Evolutionary conservation across 805 yeast species (phyloP), one percentile per base, ranked within the genome.

Genomic region (Starmera dryadoides): DNA sequence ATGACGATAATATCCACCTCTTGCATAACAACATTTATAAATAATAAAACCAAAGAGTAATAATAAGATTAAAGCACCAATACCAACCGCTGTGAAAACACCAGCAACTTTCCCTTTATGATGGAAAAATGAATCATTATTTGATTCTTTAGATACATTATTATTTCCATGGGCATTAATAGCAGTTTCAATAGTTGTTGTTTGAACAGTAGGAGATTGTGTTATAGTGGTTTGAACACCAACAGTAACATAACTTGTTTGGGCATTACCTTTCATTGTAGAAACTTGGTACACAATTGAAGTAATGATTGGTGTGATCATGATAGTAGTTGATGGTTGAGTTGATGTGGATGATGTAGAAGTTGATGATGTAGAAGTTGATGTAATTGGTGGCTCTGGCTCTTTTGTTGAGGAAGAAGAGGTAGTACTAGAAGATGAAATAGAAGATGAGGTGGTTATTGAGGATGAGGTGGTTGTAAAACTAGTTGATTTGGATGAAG

Each of bases 51-150:
- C 43, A 44, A 81, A 43, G 0, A 68, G 57, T 0, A 62, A 48
- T 0, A 81, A 33, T 1, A 79, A 35, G 1, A 68, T 68, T 0
- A 75, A 49, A 1, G 62, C 73, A 1, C 80, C 79, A 1, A 86
- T 49, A 1, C 89, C 95, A 15, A 86, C 93, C 0, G 75, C 88
- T 2, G 83, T 77, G 60, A 86, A 86, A 0, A 87, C 83, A 3
- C 94, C 96, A 0, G 89, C 94, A 1, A 86, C 93, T 54, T 81
- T 83, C 0, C 91, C 94, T 34, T 75, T 75, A 35, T 76, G 64
- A 41, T 71, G 68, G 69, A 83, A 86, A 53, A 81, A 86, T 3
- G 79, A 64, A 16, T 50, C 52, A 9, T 50, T 50, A 30, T 45
- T 36, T 12, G 12, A 40, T 29, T 16, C 36, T 4, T 20, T 10